These are phyloP conservation scores for Dichotomocladium elegans DNA, from an alignment of 371 early-diverging fungal genomes.

Conservation along the genomic window DNA sequence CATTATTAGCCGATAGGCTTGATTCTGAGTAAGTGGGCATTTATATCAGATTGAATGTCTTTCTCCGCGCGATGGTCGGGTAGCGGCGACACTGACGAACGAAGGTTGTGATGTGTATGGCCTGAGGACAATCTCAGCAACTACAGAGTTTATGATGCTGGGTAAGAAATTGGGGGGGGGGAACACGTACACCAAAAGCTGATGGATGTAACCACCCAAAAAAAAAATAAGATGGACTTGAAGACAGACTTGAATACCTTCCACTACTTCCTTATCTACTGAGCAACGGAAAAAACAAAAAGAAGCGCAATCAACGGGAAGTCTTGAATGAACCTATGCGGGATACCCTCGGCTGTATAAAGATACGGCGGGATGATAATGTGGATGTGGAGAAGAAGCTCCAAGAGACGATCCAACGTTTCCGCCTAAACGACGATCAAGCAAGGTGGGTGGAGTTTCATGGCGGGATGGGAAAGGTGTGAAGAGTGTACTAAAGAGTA, in stretches of 20 bases:
- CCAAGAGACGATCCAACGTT: constrained; percentile 29
- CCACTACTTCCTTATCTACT: constrained; percentile 44
- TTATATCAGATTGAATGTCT: constrained; percentile 38
- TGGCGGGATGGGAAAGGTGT: background rate
- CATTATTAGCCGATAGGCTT: background rate
- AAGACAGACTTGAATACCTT: constrained; percentile 34
- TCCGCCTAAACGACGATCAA: constrained; percentile 66
- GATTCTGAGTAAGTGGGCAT: background rate
- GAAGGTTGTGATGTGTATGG: constrained; percentile 43
- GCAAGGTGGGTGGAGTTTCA: constrained; percentile 42
- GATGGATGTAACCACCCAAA: too few relatives aligned
- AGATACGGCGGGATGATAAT: constrained; percentile 36
- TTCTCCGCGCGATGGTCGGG: constrained; percentile 37
- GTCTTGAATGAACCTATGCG: constrained; percentile 4
- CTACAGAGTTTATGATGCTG: constrained; percentile 73
- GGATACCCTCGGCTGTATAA: constrained; percentile 25
- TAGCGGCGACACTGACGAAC: constrained; percentile 20
- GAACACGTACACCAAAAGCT: too few relatives aligned
- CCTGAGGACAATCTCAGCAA: constrained; percentile 61
- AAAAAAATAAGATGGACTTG: constrained; percentile 56
- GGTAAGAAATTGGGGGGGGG: constrained; percentile 37
- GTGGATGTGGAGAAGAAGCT: constrained; percentile 43
- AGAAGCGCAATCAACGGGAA: constrained; percentile 11
- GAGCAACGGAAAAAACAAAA: constrained; percentile 9
- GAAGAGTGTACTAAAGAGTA: background rate